Base-by-base conservation (phyloP, 441 rosid genomes). In the Corymbia calophylla region DNA sequence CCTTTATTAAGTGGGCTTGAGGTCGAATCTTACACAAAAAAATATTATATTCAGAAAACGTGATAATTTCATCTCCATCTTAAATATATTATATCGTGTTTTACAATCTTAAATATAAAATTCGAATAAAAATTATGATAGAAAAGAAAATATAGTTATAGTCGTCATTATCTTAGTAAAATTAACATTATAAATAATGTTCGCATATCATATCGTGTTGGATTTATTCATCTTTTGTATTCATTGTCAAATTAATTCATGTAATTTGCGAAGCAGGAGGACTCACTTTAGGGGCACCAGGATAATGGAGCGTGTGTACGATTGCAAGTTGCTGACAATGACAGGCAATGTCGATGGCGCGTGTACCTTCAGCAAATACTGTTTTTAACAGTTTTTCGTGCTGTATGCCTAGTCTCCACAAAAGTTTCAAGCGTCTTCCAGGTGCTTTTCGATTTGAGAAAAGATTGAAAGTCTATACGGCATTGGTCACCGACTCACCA, bases 51-150 rank as follows among this genome's bases (percentile, higher is more conserved):
- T 35, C 15, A 23, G 3, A 9, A 7, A 39, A 77, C 3, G 2
- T 44, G 51, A 39, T 39, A 23, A 23, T 39, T 73, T 39, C 9
- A 11, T 39, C 17, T 21, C 17, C n/a, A 23, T 9, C 0, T 12
- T 6, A 23, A 23, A 44, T 0, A 10, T 3, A 77, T 44, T 77
- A 44, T 23, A 77, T 12, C 11, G 4, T 44, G 51, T 77, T 77
- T 77, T 44, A 77, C 7, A 3, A 44, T 77, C 3, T 7, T 9
- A 12, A 47, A 23, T 44, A 77, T 44, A n/a, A 35, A 77, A 77
- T 77, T 2, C 51, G 0, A 1, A 68, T 44, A 1, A 3, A 17
- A 68, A 35, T 6, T 68, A 4, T 13, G 0, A 11, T 31, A 68
- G 73, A 31, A 2, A 66, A 44, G 18, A 44, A 77, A 23, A 44